Conservation (phyloP, 192 early-diverging fungal species). For the Neocallimastix lanati region DNA sequence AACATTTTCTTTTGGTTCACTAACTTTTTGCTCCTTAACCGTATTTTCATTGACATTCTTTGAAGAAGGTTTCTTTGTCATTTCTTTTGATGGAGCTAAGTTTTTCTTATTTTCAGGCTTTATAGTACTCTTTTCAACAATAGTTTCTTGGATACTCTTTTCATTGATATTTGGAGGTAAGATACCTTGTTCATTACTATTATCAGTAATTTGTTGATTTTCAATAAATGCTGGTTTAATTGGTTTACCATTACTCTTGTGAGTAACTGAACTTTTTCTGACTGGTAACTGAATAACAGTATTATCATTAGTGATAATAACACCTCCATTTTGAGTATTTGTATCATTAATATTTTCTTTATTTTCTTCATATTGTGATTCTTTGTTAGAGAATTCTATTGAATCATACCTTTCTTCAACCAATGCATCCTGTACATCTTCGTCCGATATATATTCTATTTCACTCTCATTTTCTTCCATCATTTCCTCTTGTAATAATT, state of each 20-base stretch:
- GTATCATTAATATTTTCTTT: background rate
- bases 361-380: background rate
- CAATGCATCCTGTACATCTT: background rate
- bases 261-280: background rate
- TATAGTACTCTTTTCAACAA: background rate
- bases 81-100: too few species aligned
- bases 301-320: background rate
- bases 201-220: background rate
- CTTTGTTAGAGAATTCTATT: background rate
- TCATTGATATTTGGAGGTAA: too few species aligned
- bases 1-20: background rate
- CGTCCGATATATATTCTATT: background rate
- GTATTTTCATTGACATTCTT: background rate
- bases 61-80: background rate
- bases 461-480: background rate
- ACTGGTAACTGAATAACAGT: background rate
- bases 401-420: background rate
- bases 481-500: background rate
- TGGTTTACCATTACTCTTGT: background rate
- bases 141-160: too few species aligned
- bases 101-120: too few species aligned
- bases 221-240: background rate
- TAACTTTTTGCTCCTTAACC: background rate
- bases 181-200: background rate
- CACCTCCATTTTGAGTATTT: background rate